These are phyloP conservation scores for Crucibulum laeve DNA, from an alignment of 768 basidiomycete genomes.

Conservation along the genomic window DNA sequence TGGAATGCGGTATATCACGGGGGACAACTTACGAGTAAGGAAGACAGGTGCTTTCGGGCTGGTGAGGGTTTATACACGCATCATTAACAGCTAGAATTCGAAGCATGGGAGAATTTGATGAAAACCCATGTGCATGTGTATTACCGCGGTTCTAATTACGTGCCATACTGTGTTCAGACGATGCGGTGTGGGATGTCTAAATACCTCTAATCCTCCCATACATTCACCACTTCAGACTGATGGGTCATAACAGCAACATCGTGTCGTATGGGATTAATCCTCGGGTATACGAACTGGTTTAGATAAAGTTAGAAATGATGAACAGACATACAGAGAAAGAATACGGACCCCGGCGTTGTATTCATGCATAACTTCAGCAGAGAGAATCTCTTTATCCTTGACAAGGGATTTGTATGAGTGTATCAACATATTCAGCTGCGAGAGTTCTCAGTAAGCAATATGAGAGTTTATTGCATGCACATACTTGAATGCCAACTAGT, in stretches of 20 bases:
- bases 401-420: constrained; percentile 58
- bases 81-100: too few relatives aligned
- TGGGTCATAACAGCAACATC: constrained; percentile 87
- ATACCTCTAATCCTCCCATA: constrained; percentile 39
- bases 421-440: constrained; percentile 45
- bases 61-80: too few relatives aligned
- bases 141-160: too few relatives aligned
- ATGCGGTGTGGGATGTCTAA: background rate
- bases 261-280: constrained; percentile 66
- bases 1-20: too few relatives aligned
- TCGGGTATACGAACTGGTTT: constrained; percentile 77
- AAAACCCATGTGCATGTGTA: too few relatives aligned
- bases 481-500: constrained; percentile 60
- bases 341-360: constrained; percentile 71
- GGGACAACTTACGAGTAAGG: too few relatives aligned
- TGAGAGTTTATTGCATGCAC: constrained; percentile 7
- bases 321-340: background rate
- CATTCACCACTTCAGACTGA: constrained; percentile 69
- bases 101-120: too few relatives aligned
- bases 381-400: constrained; percentile 72
- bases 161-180: background rate
- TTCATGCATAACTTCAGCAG: constrained; percentile 79
- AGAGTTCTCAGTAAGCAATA: background rate
- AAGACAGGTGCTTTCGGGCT: too few relatives aligned
- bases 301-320: background rate